Base-by-base conservation (phyloP, 2,329 filamentous ascomycete species). In the Pseudocercospora crystallina region DNA sequence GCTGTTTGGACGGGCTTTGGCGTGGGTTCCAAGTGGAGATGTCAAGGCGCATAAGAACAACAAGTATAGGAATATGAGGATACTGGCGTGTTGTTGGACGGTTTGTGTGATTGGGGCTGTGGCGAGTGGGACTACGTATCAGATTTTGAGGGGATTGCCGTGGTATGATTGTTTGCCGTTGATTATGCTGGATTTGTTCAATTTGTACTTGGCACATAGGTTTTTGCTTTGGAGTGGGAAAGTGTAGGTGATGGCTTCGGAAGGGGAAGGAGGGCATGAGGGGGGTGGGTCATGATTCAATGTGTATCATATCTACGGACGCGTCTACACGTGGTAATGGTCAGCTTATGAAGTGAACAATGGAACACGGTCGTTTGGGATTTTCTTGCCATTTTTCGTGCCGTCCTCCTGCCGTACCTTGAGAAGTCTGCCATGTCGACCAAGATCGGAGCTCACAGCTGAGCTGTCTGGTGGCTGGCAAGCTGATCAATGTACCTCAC, bases 21-120 rank as follows among this genome's bases (percentile, higher is more conserved):
- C 68, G 9, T 74, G 72, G 72, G 70, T 68, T 1, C 69, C 72
- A 0, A 69, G 64, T 2, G 71, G 72, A 8, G 70, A 73, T 49
- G 62, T 62, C 29, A 73, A 73, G 52, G 50, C 69, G 2, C 71
- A 73, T 58, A 72, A 69, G 61, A 70, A 65, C 58, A 67, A 73
- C 65, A 72, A 73, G 59, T 74, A 72, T 55, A 65, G 70, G 49
- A 73, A 74, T 54, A 74, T 74, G 72, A 64, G 72, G 8, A 59
- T 73, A 9, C 61, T 74, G 5, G 70, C 68, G 48, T 70, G 68
- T 60, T 37, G 66, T 26, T 74, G 72, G 72, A 70, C 63, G 8
- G 53, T 70, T 3, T 38, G 59, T 5, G 62, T 66, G n/a, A 55
- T 68, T 8, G 68, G 66, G 2, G 65, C 64, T 11, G 64, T 73